Evolutionary conservation across 768 basidiomycete genomes (phyloP).

Genomic region (Cystofilobasidium macerans): DNA sequence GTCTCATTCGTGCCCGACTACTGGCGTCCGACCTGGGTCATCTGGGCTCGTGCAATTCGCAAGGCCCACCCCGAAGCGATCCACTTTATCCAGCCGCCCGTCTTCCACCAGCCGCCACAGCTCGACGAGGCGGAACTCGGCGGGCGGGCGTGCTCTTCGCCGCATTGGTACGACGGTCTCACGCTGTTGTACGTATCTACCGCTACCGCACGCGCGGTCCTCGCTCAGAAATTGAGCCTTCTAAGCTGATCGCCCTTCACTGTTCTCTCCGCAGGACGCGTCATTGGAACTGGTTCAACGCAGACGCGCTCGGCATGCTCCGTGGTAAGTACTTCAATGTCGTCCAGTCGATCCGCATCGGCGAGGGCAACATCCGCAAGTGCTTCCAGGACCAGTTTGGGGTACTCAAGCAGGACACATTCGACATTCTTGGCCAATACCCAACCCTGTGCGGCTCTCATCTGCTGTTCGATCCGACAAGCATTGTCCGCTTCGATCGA

Average conservation of each 20-base stretch:
- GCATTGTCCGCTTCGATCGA: neutral
- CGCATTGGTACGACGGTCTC: constrained; percentile 38
- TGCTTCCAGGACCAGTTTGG: constrained; percentile 72
- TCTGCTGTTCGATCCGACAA: neutral
- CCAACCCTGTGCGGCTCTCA: constrained; percentile 52
- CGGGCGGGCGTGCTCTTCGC: constrained; percentile 31
- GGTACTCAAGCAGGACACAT: constrained; percentile 61
- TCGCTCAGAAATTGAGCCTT: neutral
- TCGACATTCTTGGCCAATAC: constrained; percentile 50
- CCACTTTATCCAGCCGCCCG: constrained; percentile 36
- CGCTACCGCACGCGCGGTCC: neutral
- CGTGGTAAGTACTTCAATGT: constrained; percentile 50
- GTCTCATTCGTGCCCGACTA: constrained; percentile 34
- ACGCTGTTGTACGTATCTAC: constrained; percentile 32
- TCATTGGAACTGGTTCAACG: constrained; percentile 46
- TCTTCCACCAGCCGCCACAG: constrained; percentile 33
- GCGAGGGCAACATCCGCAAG: constrained; percentile 68
- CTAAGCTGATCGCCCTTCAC: neutral
- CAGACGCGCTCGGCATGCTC: constrained; percentile 83
- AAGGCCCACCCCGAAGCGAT: constrained; percentile 35
- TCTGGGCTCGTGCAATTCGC: constrained; percentile 31
- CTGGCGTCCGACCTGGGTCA: constrained; percentile 32
- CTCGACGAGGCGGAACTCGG: constrained; percentile 31
- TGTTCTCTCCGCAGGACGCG: constrained; percentile 23
- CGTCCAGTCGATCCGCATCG: constrained; percentile 64